A percentile compares a stretch with the other conserved stretches of the same genome.
phyloP scores from a whole-genome alignment of 257 asterid genomes.

The Nicotiana attenuata region DNA sequence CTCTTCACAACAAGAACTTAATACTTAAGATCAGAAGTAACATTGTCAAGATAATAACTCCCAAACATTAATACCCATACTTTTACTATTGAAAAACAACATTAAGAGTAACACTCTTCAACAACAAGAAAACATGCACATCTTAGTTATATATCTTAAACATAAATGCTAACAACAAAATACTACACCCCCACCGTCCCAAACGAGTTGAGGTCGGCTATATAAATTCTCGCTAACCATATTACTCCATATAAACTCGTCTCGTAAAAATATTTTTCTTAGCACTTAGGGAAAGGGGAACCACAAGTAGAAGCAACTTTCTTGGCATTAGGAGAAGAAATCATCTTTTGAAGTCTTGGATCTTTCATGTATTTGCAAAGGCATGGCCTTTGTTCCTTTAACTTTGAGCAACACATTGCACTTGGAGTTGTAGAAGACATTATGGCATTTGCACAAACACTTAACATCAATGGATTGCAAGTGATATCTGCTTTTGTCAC shows the following conservation, averaged over 20 bases:
- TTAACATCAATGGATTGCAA: constrained; percentile 76
- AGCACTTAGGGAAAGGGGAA: constrained; percentile 75
- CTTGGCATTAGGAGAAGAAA: constrained; percentile 73
- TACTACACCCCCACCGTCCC: too few species aligned
- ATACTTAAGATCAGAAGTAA: not conserved
- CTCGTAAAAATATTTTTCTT: not conserved
- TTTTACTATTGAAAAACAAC: not conserved
- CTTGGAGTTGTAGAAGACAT: constrained; percentile 48
- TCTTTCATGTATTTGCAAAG: constrained; percentile 75
- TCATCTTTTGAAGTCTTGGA: constrained; percentile 64
- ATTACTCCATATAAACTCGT: not conserved
- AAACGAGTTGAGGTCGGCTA: not conserved
- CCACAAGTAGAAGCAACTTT: constrained; percentile 73
- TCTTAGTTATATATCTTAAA: not conserved
- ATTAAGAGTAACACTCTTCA: not conserved
- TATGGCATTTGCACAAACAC: constrained; percentile 77
- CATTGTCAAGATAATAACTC: not conserved
- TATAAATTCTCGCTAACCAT: not conserved
- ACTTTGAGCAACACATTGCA: constrained; percentile 46
- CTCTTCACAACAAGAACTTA: too few species aligned
- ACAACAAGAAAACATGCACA: not conserved
- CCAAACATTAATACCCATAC: not conserved
- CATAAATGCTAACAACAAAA: not conserved
- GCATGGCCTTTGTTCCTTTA: constrained; percentile 77
- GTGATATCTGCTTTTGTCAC: constrained; percentile 40